Evolutionary conservation across 352 stramenopile genomes (phyloP).

Genomic region (Globisporangium yorkense): DNA sequence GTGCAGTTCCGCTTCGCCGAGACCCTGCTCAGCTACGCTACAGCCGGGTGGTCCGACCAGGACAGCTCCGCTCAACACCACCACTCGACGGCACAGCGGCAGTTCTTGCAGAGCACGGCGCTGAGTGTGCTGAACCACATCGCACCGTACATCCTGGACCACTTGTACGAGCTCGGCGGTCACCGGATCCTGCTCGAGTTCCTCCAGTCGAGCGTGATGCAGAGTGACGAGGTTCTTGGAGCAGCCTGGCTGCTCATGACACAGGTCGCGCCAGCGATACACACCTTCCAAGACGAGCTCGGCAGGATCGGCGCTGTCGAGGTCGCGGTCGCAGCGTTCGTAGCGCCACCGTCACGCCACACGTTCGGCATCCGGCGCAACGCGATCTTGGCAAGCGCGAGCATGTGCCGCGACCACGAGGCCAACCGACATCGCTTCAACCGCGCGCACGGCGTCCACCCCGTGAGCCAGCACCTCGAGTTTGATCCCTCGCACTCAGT

Average conservation of each 20-base stretch:
- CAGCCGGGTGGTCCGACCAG: conserved; percentile 4
- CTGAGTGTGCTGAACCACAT: conserved; percentile 55
- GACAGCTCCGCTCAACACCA: conserved; percentile 9
- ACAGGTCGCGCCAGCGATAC: conserved; percentile 27
- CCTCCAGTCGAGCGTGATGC: conserved; percentile 27
- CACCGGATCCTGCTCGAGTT: conserved; percentile 47
- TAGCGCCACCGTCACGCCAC: conserved; percentile 33
- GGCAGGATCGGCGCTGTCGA: conserved; percentile 44
- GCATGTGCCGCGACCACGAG: conserved; percentile 47
- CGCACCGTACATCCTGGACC: conserved; percentile 39
- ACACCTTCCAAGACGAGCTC: conserved; percentile 39
- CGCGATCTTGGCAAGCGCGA: conserved; percentile 47
- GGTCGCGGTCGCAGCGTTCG: conserved; percentile 42
- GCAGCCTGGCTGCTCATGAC: conserved; percentile 52
- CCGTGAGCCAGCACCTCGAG: conserved; percentile 34
- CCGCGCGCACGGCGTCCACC: conserved; percentile 34
- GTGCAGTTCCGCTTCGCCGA: conserved; percentile 70
- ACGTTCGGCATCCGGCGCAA: conserved; percentile 64
- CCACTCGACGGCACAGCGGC: conserved; percentile 45
- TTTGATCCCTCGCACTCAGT: conserved; percentile 47
- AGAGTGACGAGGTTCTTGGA: conserved; percentile 31
- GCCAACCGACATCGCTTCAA: conserved; percentile 47
- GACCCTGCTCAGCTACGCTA: conserved; percentile 53
- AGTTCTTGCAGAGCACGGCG: conserved; percentile 49
- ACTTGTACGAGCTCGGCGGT: conserved; percentile 51